phyloP scores from a whole-genome alignment of 139 green algal genomes.

The Diplosphaera chodatii region DNA sequence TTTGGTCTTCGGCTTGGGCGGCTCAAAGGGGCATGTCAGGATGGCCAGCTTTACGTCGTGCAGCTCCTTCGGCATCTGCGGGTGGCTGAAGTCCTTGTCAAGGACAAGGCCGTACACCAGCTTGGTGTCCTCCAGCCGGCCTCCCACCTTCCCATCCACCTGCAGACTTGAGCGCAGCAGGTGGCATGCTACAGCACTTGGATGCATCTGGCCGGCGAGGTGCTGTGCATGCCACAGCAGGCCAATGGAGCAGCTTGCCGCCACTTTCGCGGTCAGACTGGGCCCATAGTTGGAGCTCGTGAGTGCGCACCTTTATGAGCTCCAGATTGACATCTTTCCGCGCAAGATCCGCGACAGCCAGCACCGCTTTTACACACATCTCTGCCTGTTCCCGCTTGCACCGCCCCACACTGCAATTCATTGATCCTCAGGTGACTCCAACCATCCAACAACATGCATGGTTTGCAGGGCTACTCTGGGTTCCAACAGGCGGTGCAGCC shows the following conservation, averaged over 20 bases:
- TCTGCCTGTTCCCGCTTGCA: conserved; percentile 93
- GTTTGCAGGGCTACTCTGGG: too few relatives aligned
- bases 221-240: too few relatives aligned
- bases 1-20: conserved; percentile 99
- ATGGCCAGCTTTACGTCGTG: conserved; percentile 95
- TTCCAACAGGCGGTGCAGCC: too few relatives aligned
- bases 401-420: conserved; percentile 87
- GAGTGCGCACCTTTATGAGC: conserved; percentile 94
- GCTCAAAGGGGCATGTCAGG: conserved; percentile 98
- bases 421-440: too few relatives aligned
- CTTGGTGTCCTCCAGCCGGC: conserved; percentile 89
- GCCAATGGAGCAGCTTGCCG: too few relatives aligned
- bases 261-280: too few relatives aligned
- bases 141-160: conserved; percentile 95
- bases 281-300: too few relatives aligned
- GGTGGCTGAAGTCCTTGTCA: conserved; percentile 99
- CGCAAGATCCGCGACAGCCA: conserved; percentile 93
- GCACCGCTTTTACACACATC: conserved; percentile 95
- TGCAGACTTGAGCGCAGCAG: too few relatives aligned
- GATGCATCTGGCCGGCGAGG: too few relatives aligned
- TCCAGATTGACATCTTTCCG: conserved; percentile 97
- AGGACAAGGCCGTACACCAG: conserved; percentile 94
- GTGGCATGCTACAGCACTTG: too few relatives aligned
- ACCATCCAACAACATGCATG: too few relatives aligned
- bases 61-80: conserved; percentile 81